These are phyloP conservation scores for Aristolochia californica DNA, from an alignment of 164 flowering plant genomes.

Conservation along the genomic window DNA sequence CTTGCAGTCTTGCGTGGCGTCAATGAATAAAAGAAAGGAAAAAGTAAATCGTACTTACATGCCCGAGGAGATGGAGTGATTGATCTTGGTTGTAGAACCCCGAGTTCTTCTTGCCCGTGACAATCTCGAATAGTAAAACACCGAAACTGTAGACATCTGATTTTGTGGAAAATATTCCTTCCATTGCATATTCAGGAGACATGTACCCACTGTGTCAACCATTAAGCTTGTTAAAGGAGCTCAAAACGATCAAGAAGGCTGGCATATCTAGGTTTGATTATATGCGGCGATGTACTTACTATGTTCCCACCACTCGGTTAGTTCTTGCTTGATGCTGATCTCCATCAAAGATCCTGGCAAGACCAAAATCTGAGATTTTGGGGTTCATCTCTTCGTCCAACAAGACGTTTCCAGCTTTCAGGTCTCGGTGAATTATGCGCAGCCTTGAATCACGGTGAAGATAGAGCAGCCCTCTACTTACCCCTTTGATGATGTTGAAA, in stretches of 20 bases:
- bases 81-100: constrained; percentile 1
- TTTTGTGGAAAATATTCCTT: constrained; percentile 3
- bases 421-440: constrained; percentile 2
- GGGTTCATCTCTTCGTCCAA: constrained; percentile 19
- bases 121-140: constrained; percentile 7
- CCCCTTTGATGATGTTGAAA: constrained; percentile 15
- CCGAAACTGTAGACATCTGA: constrained; percentile 4
- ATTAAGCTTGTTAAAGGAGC: too few relatives aligned
- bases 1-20: too few relatives aligned
- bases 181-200: constrained; percentile 9
- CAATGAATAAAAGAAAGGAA: too few relatives aligned
- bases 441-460: too few relatives aligned
- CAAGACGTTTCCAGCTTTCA: constrained; percentile 41
- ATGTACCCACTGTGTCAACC: constrained; percentile 2
- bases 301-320: constrained; percentile 25
- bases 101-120: constrained; percentile 9
- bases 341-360: constrained; percentile 34
- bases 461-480: too few relatives aligned
- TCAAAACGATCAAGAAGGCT: too few relatives aligned
- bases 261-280: not conserved
- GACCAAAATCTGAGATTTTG: constrained; percentile 54
- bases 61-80: constrained; percentile 3
- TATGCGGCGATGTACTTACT: constrained; percentile 11
- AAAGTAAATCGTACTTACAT: not conserved
- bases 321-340: constrained; percentile 19